phyloP scores from a whole-genome alignment of 805 yeast species.

The Kazachstania africana region DNA sequence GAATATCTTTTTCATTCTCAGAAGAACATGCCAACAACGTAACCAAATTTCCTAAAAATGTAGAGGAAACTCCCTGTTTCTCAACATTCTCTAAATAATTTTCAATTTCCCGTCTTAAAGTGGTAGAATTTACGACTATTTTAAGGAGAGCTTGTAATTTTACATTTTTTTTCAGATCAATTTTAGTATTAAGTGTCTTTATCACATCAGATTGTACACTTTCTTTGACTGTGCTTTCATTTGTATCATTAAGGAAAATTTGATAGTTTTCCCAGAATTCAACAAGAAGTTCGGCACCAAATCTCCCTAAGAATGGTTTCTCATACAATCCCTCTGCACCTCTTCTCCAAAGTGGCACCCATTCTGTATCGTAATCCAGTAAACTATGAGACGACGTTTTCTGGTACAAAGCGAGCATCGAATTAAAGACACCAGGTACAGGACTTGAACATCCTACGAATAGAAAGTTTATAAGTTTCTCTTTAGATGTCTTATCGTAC shows the following conservation, averaged over 20 bases:
- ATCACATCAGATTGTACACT: not conserved
- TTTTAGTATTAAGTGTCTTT: too few species aligned
- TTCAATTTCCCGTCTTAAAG: too few species aligned
- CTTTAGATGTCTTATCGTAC: conserved; percentile 36
- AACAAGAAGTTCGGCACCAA: conserved; percentile 20
- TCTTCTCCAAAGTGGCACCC: conserved; percentile 21
- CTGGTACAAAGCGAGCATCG: conserved; percentile 14
- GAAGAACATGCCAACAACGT: conserved; percentile 5
- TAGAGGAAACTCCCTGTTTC: too few species aligned
- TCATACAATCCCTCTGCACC: conserved; percentile 19
- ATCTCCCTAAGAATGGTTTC: conserved; percentile 23
- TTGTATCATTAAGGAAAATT: too few species aligned
- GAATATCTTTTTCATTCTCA: conserved; percentile 10
- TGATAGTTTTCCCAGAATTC: conserved; percentile 27
- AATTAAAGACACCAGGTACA: conserved; percentile 35
- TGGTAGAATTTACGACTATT: too few species aligned
- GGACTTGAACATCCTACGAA: conserved; percentile 45
- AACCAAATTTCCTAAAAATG: conserved; percentile 6
- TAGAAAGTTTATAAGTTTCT: conserved; percentile 36
- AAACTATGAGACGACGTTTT: conserved; percentile 7
- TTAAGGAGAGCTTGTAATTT: too few species aligned
- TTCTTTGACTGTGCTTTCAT: not conserved
- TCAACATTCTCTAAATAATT: conserved; percentile 4
- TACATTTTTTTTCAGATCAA: too few species aligned
- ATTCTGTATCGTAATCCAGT: conserved; percentile 13